A percentile compares a stretch with the other conserved stretches of the same genome.
These are phyloP conservation scores for Fusarium redolens DNA, from an alignment of 2,329 filamentous ascomycete genomes.

Conservation along the genomic window DNA sequence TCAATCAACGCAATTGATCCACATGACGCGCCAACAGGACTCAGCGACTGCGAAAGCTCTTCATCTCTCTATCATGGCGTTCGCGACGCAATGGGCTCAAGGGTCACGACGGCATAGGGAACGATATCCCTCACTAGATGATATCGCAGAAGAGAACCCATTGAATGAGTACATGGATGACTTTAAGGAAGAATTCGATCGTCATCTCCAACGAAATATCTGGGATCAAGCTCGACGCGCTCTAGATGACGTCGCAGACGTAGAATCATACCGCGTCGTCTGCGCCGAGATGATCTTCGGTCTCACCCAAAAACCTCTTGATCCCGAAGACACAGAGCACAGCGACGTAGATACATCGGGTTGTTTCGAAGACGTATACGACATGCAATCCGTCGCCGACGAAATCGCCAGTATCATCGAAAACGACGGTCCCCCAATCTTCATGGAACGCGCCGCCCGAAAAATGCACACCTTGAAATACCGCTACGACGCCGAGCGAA, in stretches of 20 bases:
- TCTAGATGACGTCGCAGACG: constrained; percentile 48
- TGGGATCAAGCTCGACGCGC: constrained; percentile 52
- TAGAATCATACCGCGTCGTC: constrained; percentile 52
- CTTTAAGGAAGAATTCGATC: constrained; percentile 50
- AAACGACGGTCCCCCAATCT: constrained; percentile 37
- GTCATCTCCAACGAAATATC: constrained; percentile 48
- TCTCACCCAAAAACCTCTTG: constrained; percentile 47
- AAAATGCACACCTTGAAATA: constrained; percentile 43
- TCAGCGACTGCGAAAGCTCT: constrained; percentile 49
- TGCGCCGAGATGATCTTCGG: constrained; percentile 56
- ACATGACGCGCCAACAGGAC: constrained; percentile 45
- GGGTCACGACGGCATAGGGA: constrained; percentile 26
- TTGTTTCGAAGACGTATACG: background rate
- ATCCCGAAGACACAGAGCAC: background rate
- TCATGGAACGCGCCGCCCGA: constrained; percentile 38
- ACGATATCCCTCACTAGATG: constrained; percentile 1
- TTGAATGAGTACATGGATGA: constrained; percentile 3
- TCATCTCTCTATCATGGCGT: constrained; percentile 61
- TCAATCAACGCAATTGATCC: constrained; percentile 52
- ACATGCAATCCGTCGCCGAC: background rate
- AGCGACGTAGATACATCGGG: background rate
- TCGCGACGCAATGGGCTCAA: constrained; percentile 63
- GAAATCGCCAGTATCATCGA: constrained; percentile 31
- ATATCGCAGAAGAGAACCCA: background rate
- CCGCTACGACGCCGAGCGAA: constrained; percentile 34